Evolutionary conservation across 768 basidiomycete genomes (phyloP).

Genomic region (Cystofilobasidium bisporidii): DNA sequence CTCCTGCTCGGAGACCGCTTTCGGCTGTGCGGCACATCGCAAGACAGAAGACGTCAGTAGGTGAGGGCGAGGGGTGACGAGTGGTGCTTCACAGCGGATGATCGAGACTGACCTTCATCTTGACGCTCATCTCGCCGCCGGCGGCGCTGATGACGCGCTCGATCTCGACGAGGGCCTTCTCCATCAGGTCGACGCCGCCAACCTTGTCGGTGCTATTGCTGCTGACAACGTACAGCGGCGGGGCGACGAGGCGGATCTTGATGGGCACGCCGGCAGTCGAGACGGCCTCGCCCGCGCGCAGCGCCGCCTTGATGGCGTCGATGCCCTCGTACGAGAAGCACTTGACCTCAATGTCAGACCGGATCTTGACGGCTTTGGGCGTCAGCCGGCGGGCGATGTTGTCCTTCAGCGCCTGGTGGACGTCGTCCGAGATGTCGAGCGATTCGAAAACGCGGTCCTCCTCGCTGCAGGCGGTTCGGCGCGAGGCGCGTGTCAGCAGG

Average conservation of each 20-base stretch:
- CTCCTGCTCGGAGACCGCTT: slow-evolving; percentile 94
- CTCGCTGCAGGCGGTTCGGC: slow-evolving; percentile 45
- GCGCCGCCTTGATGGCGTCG: slow-evolving; percentile 87
- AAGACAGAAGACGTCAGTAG: no score
- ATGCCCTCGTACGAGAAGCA: slow-evolving; percentile 94
- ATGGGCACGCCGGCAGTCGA: slow-evolving; percentile 87
- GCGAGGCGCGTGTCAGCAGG: no score
- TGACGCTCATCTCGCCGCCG: slow-evolving; percentile 77
- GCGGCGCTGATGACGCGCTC: slow-evolving; percentile 70
- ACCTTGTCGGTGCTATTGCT: slow-evolving; percentile 97
- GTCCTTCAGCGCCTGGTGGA: slow-evolving; percentile 55
- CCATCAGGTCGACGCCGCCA: slow-evolving; percentile 82
- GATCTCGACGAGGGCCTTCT: slow-evolving; percentile 85
- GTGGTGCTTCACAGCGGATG: not conserved
- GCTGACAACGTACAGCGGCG: slow-evolving; percentile 88
- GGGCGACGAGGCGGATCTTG: slow-evolving; percentile 92
- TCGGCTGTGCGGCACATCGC: slow-evolving; percentile 65
- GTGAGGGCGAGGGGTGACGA: not conserved
- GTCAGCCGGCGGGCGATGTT: slow-evolving; percentile 92
- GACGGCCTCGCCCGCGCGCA: slow-evolving; percentile 72
- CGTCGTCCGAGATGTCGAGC: slow-evolving; percentile 50
- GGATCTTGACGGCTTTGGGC: slow-evolving; percentile 96
- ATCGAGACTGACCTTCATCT: slow-evolving; percentile 73
- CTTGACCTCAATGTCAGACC: slow-evolving; percentile 93
- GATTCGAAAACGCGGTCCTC: slow-evolving; percentile 71